Percentiles rank a stretch among this genome's conserved stretches.
Conservation (phyloP, 495 filamentous ascomycete genomes). For the Neurospora sp. region DNA sequence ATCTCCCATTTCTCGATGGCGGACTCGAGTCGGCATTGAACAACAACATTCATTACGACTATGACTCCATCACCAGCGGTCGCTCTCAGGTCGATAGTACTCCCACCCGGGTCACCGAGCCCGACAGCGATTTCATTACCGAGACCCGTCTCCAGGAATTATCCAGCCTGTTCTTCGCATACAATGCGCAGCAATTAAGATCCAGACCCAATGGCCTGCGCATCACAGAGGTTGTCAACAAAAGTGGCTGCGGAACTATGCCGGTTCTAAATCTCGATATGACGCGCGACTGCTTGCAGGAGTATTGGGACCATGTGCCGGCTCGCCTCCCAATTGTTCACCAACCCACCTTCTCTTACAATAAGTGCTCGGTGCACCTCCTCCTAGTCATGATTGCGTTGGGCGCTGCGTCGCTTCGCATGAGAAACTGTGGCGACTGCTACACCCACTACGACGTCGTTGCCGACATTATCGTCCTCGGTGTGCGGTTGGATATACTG, state of each 20-base stretch:
- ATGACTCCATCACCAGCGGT: slow-evolving; percentile 45
- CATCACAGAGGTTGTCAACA: slow-evolving; percentile 61
- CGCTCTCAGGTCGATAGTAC: slow-evolving; percentile 62
- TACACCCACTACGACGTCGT: slow-evolving; percentile 64
- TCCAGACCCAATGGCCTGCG: slow-evolving; percentile 43
- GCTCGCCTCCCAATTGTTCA: slow-evolving; percentile 89
- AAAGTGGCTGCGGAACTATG: slow-evolving; percentile 47
- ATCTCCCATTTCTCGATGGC: slow-evolving; percentile 38
- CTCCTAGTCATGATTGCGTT: slow-evolving; percentile 82
- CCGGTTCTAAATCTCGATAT: slow-evolving; percentile 75
- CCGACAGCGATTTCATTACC: slow-evolving; percentile 61
- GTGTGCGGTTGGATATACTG: slow-evolving; percentile 80
- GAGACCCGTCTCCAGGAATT: slow-evolving; percentile 76
- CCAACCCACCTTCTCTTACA: slow-evolving; percentile 78
- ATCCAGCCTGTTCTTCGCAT: slow-evolving; percentile 65
- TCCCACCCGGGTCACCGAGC: slow-evolving; percentile 56
- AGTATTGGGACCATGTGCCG: slow-evolving; percentile 91
- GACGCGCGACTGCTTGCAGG: slow-evolving; percentile 85
- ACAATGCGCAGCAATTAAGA: slow-evolving; percentile 63
- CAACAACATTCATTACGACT: slow-evolving; percentile 42
- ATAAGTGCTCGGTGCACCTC: slow-evolving; percentile 69
- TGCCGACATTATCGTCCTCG: slow-evolving; percentile 73
- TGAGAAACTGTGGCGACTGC: slow-evolving; percentile 54
- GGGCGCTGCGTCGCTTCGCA: slow-evolving; percentile 80
- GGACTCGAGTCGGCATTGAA: slow-evolving; percentile 40